These are phyloP conservation scores for Pythium insidiosum DNA, from an alignment of 352 stramenopile genomes.

Conservation along the genomic window DNA sequence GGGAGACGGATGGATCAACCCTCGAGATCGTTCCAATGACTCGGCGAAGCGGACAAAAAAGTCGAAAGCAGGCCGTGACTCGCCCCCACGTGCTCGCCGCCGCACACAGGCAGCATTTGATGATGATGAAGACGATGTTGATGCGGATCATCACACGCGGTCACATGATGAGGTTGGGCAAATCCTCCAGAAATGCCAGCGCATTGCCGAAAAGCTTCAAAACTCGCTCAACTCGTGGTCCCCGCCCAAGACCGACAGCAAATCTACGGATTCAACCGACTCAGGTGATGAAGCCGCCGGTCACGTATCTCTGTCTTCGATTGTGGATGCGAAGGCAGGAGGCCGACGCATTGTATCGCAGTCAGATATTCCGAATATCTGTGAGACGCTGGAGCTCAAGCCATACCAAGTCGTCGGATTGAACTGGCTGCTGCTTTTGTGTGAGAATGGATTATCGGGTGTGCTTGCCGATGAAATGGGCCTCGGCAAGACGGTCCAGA, in stretches of 20 bases:
- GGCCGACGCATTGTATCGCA: conserved; percentile 51
- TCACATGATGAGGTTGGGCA: conserved; percentile 69
- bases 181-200: conserved; percentile 53
- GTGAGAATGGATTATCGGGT: conserved; percentile 70
- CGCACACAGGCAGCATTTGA: conserved; percentile 3
- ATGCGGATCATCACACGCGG: conserved; percentile 41
- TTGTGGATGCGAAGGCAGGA: conserved; percentile 22
- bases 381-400: conserved; percentile 66
- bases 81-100: conserved; percentile 1
- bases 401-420: conserved; percentile 81
- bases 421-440: conserved; percentile 76
- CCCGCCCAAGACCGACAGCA: conserved; percentile 9
- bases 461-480: conserved; percentile 89
- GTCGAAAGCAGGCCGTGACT: background rate
- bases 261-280: conserved; percentile 22
- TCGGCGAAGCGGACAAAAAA: conserved; percentile 14
- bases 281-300: conserved; percentile 27
- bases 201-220: conserved; percentile 50
- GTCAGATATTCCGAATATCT: conserved; percentile 60
- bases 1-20: conserved; percentile 8
- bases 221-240: conserved; percentile 35
- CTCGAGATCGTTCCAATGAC: too few relatives aligned
- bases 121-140: conserved; percentile 28
- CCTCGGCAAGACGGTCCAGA: conserved; percentile 91
- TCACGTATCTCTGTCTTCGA: conserved; percentile 55